Percentiles rank a stretch among this genome's conserved stretches.
Conservation (phyloP, 768 basidiomycete species). For the Collybia mongolica region DNA sequence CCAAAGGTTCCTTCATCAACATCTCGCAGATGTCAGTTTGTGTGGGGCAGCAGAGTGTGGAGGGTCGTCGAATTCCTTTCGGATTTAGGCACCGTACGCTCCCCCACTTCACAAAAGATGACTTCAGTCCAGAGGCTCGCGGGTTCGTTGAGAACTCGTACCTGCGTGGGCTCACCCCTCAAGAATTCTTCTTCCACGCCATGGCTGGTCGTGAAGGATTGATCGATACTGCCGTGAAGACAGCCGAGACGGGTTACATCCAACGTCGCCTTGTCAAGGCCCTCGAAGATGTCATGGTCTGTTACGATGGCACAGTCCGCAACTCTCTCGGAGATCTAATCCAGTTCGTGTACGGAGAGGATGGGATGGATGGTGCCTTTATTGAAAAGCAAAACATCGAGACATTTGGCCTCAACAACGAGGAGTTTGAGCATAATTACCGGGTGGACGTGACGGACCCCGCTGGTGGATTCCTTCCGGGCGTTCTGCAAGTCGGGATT, state of each 20-base stretch:
- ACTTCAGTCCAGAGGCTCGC: constrained; percentile 95
- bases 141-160: constrained; percentile 99
- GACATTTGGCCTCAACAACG: constrained; percentile 78
- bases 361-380: constrained; percentile 98
- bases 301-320: constrained; percentile 96
- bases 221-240: constrained; percentile 99
- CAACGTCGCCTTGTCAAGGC: constrained; percentile 98
- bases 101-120: constrained; percentile 98
- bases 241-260: constrained; percentile 98
- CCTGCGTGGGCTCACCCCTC: constrained; percentile 91
- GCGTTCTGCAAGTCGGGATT: constrained; percentile 83
- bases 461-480: constrained; percentile 73
- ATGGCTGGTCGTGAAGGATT: constrained; percentile 99
- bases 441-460: constrained; percentile 94
- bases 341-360: constrained; percentile 97
- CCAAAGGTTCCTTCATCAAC: constrained; percentile 99
- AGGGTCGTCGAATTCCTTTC: constrained; percentile 97
- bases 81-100: constrained; percentile 96
- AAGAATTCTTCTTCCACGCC: constrained; percentile 99
- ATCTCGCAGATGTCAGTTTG: constrained; percentile 99
- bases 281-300: constrained; percentile 94
- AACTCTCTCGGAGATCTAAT: constrained; percentile 96
- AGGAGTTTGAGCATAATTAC: constrained; percentile 87
- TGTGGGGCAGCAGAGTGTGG: constrained; percentile 97
- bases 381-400: constrained; percentile 96